Conservation (phyloP, 2,329 filamentous ascomycete species). For the Exophiala alcalophila region DNA sequence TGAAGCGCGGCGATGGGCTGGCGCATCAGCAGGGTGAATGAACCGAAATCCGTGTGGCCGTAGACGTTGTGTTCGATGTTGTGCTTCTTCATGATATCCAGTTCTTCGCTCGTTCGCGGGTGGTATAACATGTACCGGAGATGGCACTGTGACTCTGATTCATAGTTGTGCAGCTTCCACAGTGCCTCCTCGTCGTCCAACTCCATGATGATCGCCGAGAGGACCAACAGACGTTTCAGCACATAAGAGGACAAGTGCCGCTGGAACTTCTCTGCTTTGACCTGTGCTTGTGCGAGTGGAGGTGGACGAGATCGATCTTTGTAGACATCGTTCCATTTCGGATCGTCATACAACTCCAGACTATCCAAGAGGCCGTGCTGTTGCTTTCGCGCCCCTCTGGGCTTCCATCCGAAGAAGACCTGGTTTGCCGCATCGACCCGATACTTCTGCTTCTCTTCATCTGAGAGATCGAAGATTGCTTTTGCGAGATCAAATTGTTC, state of each 20-base stretch:
- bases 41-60: constrained; percentile 56
- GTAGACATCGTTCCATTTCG: constrained; percentile 4
- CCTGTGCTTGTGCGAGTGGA: background rate
- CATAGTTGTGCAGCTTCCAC: constrained; percentile 53
- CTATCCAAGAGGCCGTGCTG: constrained; percentile 4
- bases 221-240: constrained; percentile 48
- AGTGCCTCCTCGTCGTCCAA: constrained; percentile 33
- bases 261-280: constrained; percentile 42
- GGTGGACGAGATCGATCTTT: background rate
- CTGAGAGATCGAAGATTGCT: constrained; percentile 54
- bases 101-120: constrained; percentile 47
- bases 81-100: constrained; percentile 43
- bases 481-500: constrained; percentile 59
- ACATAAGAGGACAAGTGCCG: constrained; percentile 51
- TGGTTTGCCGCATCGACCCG: constrained; percentile 51
- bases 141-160: constrained; percentile 55
- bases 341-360: constrained; percentile 37
- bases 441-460: constrained; percentile 59
- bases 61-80: constrained; percentile 44
- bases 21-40: constrained; percentile 55
- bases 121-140: constrained; percentile 60
- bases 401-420: constrained; percentile 55
- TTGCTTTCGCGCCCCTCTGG: constrained; percentile 1
- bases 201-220: constrained; percentile 59
- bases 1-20: constrained; percentile 57